Percentiles rank a stretch among this genome's conserved stretches.
phyloP scores from a whole-genome alignment of 306 rosid genomes.

The Cicer arietinum region DNA sequence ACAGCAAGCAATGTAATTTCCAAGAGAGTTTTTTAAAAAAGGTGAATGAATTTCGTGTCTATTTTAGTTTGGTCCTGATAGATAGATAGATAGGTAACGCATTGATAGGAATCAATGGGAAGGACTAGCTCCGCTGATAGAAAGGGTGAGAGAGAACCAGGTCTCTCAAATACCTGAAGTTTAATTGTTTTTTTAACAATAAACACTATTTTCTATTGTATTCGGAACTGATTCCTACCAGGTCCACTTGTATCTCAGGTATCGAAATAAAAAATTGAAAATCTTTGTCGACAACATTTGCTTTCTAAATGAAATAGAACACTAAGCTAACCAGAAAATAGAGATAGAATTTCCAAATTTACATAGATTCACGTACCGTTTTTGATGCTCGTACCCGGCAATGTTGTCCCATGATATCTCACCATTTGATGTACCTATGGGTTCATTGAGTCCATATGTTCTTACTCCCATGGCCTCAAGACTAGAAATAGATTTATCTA shows the following conservation, averaged over 20 bases:
- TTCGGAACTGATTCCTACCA: not conserved
- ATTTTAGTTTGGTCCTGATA: not conserved
- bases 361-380: conserved; percentile 64
- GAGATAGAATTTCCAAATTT: conserved; percentile 3
- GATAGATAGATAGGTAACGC: not conserved
- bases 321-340: conserved; percentile 18
- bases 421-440: conserved; percentile 47
- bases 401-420: conserved; percentile 86
- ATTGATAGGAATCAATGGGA: too few species aligned
- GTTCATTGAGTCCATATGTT: conserved; percentile 71
- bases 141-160: not conserved
- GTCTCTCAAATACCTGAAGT: not conserved
- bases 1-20: conserved; percentile 21
- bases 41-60: not conserved
- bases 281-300: not conserved
- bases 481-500: conserved; percentile 66
- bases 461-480: conserved; percentile 91
- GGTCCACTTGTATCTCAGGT: conserved; percentile 10
- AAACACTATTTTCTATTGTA: not conserved
- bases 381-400: conserved; percentile 90
- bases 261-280: conserved; percentile 25
- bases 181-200: not conserved
- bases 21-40: not conserved
- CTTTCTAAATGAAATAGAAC: conserved; percentile 26
- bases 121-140: too few species aligned